Percentiles rank a stretch among this genome's conserved stretches.
phyloP scores from a whole-genome alignment of 768 basidiomycete species.

The Suillus lakei region DNA sequence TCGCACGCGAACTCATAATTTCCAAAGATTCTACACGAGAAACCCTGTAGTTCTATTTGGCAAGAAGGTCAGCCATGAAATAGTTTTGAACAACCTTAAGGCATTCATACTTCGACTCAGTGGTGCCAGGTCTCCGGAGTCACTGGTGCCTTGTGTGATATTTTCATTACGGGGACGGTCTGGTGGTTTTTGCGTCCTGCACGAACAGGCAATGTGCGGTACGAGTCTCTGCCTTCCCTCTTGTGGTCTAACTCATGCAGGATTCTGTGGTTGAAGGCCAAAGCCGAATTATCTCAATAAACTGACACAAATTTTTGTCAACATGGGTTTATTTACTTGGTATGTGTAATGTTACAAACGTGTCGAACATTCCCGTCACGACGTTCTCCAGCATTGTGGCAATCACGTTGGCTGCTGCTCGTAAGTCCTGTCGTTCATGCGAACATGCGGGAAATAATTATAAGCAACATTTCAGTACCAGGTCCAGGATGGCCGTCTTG shows the following conservation, averaged over 20 bases:
- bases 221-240: neutral
- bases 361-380: neutral
- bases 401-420: constrained; percentile 12
- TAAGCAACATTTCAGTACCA: constrained; percentile 15
- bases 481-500: constrained; percentile 7
- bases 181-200: constrained; percentile 19
- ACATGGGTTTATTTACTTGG: constrained; percentile 26
- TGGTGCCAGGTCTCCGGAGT: constrained; percentile 13
- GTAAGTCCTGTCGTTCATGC: constrained; percentile 11
- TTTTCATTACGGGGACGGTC: constrained; percentile 22
- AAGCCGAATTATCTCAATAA: constrained; percentile 15
- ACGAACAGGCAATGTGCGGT: constrained; percentile 19
- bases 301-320: constrained; percentile 19
- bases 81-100: no score
- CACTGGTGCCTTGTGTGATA: constrained; percentile 26
- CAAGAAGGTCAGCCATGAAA: constrained; percentile 9
- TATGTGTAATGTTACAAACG: constrained; percentile 10
- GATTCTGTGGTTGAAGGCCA: neutral
- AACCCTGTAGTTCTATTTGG: constrained; percentile 10
- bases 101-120: constrained; percentile 8
- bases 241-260: constrained; percentile 3
- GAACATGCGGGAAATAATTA: neutral
- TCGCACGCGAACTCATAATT: neutral
- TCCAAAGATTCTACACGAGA: constrained; percentile 14
- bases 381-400: constrained; percentile 15